phyloP scores from a whole-genome alignment of 495 filamentous ascomycete genomes.

The Xylaria cubensis region DNA sequence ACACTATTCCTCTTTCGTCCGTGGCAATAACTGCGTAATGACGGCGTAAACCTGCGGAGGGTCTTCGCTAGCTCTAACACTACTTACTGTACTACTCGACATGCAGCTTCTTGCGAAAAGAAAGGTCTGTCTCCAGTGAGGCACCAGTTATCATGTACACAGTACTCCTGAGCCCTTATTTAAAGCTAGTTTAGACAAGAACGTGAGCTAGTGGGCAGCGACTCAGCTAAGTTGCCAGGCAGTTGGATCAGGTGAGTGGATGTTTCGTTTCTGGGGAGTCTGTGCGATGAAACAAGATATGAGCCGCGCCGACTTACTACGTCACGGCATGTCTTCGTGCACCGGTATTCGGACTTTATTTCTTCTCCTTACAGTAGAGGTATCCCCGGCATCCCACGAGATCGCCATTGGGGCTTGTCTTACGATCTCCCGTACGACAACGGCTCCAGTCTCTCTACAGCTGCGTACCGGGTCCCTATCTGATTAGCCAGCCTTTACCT shows the following conservation, averaged over 20 bases:
- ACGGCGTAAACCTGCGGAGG: background rate
- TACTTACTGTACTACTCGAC: background rate
- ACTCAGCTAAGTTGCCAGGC: background rate
- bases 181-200: background rate
- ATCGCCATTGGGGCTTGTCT: slow-evolving; percentile 18
- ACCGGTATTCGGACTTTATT: slow-evolving; percentile 11
- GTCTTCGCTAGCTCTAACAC: background rate
- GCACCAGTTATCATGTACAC: background rate
- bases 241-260: background rate
- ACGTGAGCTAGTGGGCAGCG: background rate
- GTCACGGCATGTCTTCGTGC: slow-evolving; percentile 4
- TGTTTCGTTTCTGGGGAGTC: slow-evolving; percentile 13
- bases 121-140: background rate
- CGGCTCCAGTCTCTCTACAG: slow-evolving; percentile 6
- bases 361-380: background rate
- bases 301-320: slow-evolving; percentile 5
- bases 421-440: slow-evolving; percentile 11
- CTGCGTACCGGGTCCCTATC: background rate
- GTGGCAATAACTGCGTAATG: background rate
- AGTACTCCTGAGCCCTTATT: background rate
- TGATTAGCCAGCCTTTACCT: background rate
- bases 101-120: background rate
- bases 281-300: slow-evolving; percentile 16
- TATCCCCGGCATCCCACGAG: slow-evolving; percentile 12
- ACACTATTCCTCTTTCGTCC: background rate